Evolutionary conservation across 2,329 filamentous ascomycete species (phyloP).

Genomic region (Metarhizium album): DNA sequence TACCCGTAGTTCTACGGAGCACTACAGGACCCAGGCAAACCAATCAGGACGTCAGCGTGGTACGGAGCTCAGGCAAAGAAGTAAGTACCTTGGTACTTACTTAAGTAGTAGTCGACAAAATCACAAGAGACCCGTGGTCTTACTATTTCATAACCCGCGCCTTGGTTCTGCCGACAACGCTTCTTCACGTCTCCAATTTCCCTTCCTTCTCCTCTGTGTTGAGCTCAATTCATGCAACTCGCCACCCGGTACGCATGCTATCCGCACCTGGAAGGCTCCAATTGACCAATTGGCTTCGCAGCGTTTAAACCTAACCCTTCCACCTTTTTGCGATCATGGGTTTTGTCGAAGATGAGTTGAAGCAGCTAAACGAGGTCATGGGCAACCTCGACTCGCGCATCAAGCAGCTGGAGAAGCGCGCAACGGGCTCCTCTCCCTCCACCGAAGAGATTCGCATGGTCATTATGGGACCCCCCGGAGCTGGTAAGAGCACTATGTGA

Average conservation of each 20-base stretch:
- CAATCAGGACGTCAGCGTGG: slow-evolving; percentile 3
- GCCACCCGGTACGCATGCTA: background rate
- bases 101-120: slow-evolving; percentile 1
- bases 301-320: slow-evolving; percentile 6
- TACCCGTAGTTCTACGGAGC: too few relatives aligned
- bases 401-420: slow-evolving; percentile 68
- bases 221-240: background rate
- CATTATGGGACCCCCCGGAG: slow-evolving; percentile 92
- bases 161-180: background rate
- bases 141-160: background rate
- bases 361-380: slow-evolving; percentile 76
- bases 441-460: slow-evolving; percentile 81
- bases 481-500: slow-evolving; percentile 51
- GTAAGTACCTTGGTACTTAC: too few relatives aligned
- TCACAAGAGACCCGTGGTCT: background rate
- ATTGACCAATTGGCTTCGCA: slow-evolving; percentile 4
- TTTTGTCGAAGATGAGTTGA: slow-evolving; percentile 75
- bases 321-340: slow-evolving; percentile 55
- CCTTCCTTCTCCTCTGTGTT: background rate
- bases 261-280: background rate
- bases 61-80: background rate
- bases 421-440: slow-evolving; percentile 43
- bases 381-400: slow-evolving; percentile 77
- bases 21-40: too few relatives aligned
- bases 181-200: background rate